Conservation (phyloP, 345 rosid genomes). For the Hibiscus syriacus region DNA sequence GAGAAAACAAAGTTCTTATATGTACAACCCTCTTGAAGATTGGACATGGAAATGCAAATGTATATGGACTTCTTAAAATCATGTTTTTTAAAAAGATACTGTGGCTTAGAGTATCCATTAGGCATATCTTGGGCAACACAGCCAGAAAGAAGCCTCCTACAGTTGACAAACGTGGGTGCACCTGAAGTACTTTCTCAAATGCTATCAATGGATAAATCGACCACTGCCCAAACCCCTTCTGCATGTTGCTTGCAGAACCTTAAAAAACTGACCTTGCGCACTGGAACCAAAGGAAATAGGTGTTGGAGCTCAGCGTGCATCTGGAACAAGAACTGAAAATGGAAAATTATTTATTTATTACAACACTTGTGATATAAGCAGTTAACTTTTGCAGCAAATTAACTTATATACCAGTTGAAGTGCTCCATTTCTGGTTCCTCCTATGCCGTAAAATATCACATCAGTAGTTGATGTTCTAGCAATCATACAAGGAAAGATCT, state of each 20-base stretch:
- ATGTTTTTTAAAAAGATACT: too few relatives aligned
- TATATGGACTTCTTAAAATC: slow-evolving; percentile 7
- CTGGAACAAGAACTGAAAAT: slow-evolving; percentile 19
- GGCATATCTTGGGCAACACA: slow-evolving; percentile 95
- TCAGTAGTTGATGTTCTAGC: slow-evolving; percentile 72
- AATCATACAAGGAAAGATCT: slow-evolving; percentile 88
- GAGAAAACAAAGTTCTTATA: slow-evolving; percentile 25
- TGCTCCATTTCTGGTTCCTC: slow-evolving; percentile 88
- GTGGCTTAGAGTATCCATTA: slow-evolving; percentile 89
- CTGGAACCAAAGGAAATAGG: slow-evolving; percentile 87
- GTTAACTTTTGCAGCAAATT: background rate
- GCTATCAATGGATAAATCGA: slow-evolving; percentile 74
- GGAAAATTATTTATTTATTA: too few relatives aligned
- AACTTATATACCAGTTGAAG: slow-evolving; percentile 60
- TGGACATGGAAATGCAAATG: slow-evolving; percentile 22
- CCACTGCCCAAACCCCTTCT: too few relatives aligned
- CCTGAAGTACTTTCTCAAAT: slow-evolving; percentile 43
- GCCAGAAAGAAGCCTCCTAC: slow-evolving; percentile 93
- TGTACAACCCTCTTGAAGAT: slow-evolving; percentile 20
- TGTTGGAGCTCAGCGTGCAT: slow-evolving; percentile 91
- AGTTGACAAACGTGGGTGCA: slow-evolving; percentile 35
- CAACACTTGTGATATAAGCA: too few relatives aligned
- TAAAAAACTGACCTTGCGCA: slow-evolving; percentile 74
- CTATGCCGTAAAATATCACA: slow-evolving; percentile 79
- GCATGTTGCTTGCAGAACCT: slow-evolving; percentile 92